These are phyloP conservation scores for Pelargonium cotyledonis DNA, from an alignment of 441 rosid species.

Conservation along the genomic window DNA sequence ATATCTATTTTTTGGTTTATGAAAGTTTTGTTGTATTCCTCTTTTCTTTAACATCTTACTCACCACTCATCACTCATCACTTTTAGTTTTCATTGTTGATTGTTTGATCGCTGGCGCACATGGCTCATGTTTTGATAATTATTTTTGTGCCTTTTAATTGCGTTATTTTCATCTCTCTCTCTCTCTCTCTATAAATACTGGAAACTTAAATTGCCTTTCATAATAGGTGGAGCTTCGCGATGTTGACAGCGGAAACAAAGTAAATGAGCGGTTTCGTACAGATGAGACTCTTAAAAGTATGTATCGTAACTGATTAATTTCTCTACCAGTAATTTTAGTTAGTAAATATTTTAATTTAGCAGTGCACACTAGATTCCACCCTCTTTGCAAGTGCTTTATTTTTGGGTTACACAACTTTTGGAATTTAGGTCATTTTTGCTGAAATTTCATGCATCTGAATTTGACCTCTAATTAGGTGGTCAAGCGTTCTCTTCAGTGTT, in stretches of 20 bases:
- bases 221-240: conserved; percentile 83
- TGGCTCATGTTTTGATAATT: not conserved
- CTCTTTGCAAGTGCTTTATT: no score
- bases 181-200: not conserved
- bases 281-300: conserved; percentile 91
- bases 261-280: conserved; percentile 73
- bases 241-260: conserved; percentile 75
- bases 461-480: no score
- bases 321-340: conserved; percentile 7
- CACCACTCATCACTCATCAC: no score
- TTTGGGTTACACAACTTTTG: no score
- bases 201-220: conserved; percentile 9
- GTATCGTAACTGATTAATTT: conserved; percentile 20
- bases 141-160: not conserved
- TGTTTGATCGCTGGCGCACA: no score
- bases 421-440: no score
- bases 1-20: no score
- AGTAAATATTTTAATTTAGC: conserved; percentile 1
- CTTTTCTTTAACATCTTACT: no score
- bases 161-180: not conserved
- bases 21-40: no score
- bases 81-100: no score
- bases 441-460: no score
- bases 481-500: no score
- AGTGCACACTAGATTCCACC: not conserved